These are phyloP conservation scores for Zasmidium angulare DNA, from an alignment of 2,329 filamentous ascomycete species.

Conservation along the genomic window DNA sequence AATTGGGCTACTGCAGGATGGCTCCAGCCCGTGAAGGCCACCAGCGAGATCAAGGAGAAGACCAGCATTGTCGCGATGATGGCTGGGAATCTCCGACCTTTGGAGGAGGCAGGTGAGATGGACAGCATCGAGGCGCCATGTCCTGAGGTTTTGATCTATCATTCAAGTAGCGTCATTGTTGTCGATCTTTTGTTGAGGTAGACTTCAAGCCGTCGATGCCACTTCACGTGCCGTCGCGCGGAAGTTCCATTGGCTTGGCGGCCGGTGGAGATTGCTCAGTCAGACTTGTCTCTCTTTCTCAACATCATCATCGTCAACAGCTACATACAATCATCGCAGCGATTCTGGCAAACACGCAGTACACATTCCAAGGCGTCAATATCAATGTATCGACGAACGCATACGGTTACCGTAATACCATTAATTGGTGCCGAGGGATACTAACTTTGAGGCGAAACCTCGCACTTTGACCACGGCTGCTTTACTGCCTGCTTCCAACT, in stretches of 20 bases:
- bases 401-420: too few species aligned
- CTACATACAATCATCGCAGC: too few species aligned
- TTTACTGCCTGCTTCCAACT: too few species aligned
- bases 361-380: too few species aligned
- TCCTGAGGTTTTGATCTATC: background rate
- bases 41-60: conserved; percentile 15
- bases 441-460: too few species aligned
- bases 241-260: background rate
- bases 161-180: background rate
- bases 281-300: too few species aligned
- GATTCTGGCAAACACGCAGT: too few species aligned
- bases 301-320: too few species aligned
- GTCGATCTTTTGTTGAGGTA: background rate
- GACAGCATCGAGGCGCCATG: conserved; percentile 10
- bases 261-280: background rate
- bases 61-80: conserved; percentile 12
- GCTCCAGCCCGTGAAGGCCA: conserved; percentile 11
- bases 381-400: too few species aligned
- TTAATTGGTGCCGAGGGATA: too few species aligned
- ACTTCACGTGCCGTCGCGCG: background rate
- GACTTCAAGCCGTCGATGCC: background rate
- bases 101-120: background rate
- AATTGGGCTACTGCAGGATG: conserved; percentile 10
- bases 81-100: conserved; percentile 7
- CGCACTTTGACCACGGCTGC: too few species aligned